phyloP scores from a whole-genome alignment of 2,329 filamentous ascomycete genomes.

The Colletotrichum tropicale region DNA sequence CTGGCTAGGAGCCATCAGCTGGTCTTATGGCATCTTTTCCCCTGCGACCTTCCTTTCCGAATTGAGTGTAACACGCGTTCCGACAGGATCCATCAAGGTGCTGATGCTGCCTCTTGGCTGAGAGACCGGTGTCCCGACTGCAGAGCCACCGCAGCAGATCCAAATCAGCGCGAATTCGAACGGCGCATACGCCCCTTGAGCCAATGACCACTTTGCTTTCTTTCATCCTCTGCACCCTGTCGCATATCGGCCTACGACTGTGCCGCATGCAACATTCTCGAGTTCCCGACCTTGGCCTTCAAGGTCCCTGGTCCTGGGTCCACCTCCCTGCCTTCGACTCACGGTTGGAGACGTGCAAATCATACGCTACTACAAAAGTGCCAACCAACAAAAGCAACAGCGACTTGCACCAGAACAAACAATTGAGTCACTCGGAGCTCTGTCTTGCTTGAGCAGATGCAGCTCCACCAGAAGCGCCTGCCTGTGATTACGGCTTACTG shows the following conservation, averaged over 20 bases:
- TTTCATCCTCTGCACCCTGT: not conserved
- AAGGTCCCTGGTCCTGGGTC: not conserved
- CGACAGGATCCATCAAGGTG: constrained; percentile 15
- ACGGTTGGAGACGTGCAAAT: not conserved
- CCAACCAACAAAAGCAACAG: not conserved
- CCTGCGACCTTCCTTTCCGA: not conserved
- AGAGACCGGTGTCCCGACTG: not conserved
- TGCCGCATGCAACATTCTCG: not conserved
- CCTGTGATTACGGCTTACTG: not conserved
- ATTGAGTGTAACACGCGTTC: not conserved
- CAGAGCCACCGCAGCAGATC: not conserved
- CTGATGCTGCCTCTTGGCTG: not conserved
- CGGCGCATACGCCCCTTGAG: not conserved
- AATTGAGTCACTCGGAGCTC: not conserved
- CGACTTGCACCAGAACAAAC: not conserved
- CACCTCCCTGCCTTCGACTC: not conserved
- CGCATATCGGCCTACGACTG: not conserved
- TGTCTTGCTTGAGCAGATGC: not conserved
- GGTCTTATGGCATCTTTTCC: constrained; percentile 15
- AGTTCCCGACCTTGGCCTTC: not conserved
- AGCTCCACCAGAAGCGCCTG: not conserved
- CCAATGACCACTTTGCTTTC: not conserved
- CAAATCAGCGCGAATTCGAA: not conserved
- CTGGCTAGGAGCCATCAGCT: not conserved
- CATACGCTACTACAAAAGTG: not conserved